Evolutionary conservation across 208 protist species (phyloP).

Genomic region (Leishmania major): DNA sequence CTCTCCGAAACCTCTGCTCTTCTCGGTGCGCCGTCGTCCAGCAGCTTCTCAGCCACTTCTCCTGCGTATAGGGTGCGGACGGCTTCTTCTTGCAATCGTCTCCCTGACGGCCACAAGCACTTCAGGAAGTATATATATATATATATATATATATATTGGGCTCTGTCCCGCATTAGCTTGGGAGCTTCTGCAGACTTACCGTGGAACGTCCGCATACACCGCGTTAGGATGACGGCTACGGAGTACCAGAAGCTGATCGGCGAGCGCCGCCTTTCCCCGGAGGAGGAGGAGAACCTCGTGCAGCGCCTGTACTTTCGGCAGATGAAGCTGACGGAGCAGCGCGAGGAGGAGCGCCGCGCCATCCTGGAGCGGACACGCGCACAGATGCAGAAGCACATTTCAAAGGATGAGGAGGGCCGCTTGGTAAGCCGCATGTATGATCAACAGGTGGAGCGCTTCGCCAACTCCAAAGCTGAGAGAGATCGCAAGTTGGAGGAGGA

Average conservation of each 20-base stretch:
- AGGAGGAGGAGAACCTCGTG: slow-evolving; percentile 66
- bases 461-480: slow-evolving; percentile 50
- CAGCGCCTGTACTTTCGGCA: slow-evolving; percentile 84
- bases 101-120: background rate
- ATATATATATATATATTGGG: background rate
- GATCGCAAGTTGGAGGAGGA: slow-evolving; percentile 63
- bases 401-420: slow-evolving; percentile 53
- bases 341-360: slow-evolving; percentile 59
- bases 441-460: slow-evolving; percentile 77
- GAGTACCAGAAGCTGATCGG: slow-evolving; percentile 28
- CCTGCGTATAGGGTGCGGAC: background rate
- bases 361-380: slow-evolving; percentile 43
- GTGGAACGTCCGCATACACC: background rate
- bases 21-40: background rate
- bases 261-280: slow-evolving; percentile 43
- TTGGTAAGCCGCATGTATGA: slow-evolving; percentile 82
- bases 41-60: background rate
- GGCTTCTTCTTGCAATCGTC: background rate
- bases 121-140: background rate
- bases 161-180: background rate
- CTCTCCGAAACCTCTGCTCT: background rate
- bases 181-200: background rate
- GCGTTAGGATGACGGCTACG: slow-evolving; percentile 17
- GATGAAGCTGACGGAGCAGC: slow-evolving; percentile 63
- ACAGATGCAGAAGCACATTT: slow-evolving; percentile 42